Base-by-base conservation (phyloP, 2,329 filamentous ascomycete genomes). In the Xylariaceae sp. region DNA sequence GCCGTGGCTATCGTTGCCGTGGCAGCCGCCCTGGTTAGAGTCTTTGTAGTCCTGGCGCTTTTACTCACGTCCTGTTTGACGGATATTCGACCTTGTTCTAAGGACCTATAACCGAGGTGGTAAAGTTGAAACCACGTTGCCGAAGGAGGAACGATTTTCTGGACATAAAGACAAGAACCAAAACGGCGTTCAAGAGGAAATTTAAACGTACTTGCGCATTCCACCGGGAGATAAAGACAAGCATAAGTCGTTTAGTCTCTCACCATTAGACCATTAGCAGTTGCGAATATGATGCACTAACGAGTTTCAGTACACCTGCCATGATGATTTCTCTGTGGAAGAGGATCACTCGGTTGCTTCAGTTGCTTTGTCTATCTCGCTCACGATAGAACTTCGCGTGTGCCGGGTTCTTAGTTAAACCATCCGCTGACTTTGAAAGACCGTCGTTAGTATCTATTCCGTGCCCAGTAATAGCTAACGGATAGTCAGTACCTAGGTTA, bases 281-380 rank as follows among this genome's bases (percentile, higher is more conserved):
- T 9, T 21, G 21, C 10, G n/a, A 19, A 19, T 15, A 43, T 22
- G 9, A 30, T 18, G n/a, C 37, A 8, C 58, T 65, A 54, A 67
- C 52, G n/a, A 45, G 34, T 13, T 16, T 15, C 22, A 69, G 66
- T 70, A 67, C 40, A 60, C 65, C 29, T 68, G 67, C 47, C 59
- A 65, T 49, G 67, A 68, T 47, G n/a, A n/a, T n/a, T 64, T 69
- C 26, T 61, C 58, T 18, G 60, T 69, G 15, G 67, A 70, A 49
- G 62, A 62, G 37, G 57, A 68, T 40, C 43, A 44, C 3, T 49
- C 16, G 26, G n/a, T n/a, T n/a, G n/a, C n/a, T n/a, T n/a, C n/a
- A n/a, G n/a, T n/a, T n/a, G n/a, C n/a, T n/a, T n/a, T n/a, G n/a
- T n/a, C n/a, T n/a, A n/a, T n/a, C n/a, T n/a, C n/a, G n/a, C n/a